A percentile compares a stretch with the other conserved stretches of the same genome.
Conservation (phyloP, 2,329 filamentous ascomycete genomes). For the Biscogniauxia marginata region DNA sequence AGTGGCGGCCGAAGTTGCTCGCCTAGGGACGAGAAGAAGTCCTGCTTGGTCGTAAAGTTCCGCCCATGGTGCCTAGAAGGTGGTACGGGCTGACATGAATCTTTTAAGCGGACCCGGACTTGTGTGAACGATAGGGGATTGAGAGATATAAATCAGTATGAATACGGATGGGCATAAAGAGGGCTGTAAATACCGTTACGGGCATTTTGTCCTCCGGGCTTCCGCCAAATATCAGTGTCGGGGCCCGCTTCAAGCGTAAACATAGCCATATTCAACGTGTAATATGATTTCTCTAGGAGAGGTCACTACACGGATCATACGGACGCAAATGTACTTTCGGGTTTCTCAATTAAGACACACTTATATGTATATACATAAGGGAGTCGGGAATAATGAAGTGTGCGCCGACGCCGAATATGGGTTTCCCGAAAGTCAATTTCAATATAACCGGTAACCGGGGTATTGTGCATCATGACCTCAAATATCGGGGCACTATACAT, state of each 20-base stretch:
- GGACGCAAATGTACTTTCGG: too few species aligned
- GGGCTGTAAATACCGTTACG: slow-evolving; percentile 56
- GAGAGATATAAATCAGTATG: slow-evolving; percentile 1
- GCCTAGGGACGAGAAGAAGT: slow-evolving; percentile 53
- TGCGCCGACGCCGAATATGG: too few species aligned
- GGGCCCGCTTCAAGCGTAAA: slow-evolving; percentile 58
- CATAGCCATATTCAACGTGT: too few species aligned
- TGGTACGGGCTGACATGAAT: slow-evolving; percentile 62
- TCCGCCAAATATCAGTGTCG: slow-evolving; percentile 75
- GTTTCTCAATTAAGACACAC: too few species aligned
- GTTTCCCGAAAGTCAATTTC: too few species aligned
- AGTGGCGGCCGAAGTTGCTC: slow-evolving; percentile 39
- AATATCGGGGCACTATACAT: too few species aligned
- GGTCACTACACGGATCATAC: too few species aligned
- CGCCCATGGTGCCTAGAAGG: slow-evolving; percentile 59
- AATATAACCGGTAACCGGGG: too few species aligned
- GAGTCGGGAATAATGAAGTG: too few species aligned
- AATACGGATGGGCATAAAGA: neutral
- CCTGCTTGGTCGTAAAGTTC: slow-evolving; percentile 69
- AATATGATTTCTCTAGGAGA: too few species aligned
- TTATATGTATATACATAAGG: too few species aligned
- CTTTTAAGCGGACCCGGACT: slow-evolving; percentile 40
- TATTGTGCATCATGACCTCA: too few species aligned
- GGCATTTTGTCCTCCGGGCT: slow-evolving; percentile 63
- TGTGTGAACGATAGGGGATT: slow-evolving; percentile 36